Evolutionary conservation across 192 early-diverging fungal genomes (phyloP).

Genomic region (Backusella sp.): DNA sequence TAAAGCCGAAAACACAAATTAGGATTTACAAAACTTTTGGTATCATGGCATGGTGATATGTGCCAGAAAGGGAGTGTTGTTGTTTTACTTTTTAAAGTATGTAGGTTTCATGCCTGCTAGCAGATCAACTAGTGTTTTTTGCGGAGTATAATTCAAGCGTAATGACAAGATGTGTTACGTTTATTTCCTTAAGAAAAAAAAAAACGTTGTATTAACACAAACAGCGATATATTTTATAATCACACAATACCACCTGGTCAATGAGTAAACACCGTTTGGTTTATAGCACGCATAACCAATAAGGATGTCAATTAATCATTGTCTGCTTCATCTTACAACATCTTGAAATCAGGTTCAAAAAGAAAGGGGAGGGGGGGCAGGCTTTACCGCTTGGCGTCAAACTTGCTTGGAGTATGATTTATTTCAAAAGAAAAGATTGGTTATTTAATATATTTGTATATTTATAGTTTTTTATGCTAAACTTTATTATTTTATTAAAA

Average conservation of each 20-base stretch:
- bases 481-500: slow-evolving; percentile 4
- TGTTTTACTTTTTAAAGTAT: not conserved
- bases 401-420: not conserved
- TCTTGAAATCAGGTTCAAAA: not conserved
- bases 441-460: slow-evolving; percentile 4
- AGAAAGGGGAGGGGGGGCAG: not conserved
- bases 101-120: not conserved
- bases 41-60: too few species aligned
- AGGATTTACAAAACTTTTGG: too few species aligned
- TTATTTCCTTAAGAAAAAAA: not conserved
- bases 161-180: not conserved
- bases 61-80: not conserved
- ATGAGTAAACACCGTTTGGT: not conserved
- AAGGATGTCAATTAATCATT: not conserved
- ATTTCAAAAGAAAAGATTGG: not conserved
- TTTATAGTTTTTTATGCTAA: not conserved
- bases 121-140: not conserved
- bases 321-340: not conserved
- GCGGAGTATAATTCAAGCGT: not conserved
- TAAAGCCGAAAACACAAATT: not conserved
- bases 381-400: not conserved
- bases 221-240: not conserved
- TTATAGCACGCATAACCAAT: not conserved
- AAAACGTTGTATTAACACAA: not conserved
- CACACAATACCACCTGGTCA: not conserved